These are phyloP conservation scores for Phytopythium oedochilum DNA, from an alignment of 352 stramenopile genomes.

Conservation along the genomic window DNA sequence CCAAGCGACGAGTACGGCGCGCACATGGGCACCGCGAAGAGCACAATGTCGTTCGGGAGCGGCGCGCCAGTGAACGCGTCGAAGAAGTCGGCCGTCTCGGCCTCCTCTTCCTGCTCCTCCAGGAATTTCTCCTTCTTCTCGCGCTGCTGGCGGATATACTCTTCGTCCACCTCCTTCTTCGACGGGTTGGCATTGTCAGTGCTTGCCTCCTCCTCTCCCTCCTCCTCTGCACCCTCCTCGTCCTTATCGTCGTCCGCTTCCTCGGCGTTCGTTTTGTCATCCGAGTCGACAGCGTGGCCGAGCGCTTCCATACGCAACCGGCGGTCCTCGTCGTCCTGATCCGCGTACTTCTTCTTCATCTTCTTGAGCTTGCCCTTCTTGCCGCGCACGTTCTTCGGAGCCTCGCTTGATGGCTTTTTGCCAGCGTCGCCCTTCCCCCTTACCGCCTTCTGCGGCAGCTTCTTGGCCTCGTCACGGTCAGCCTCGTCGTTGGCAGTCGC, in stretches of 20 bases:
- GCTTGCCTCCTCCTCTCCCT: slow-evolving; percentile 8
- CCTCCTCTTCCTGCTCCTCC: slow-evolving; percentile 83
- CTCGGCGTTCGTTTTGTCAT: slow-evolving; percentile 8
- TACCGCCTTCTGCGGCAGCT: slow-evolving; percentile 12
- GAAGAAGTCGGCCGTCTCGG: slow-evolving; percentile 74
- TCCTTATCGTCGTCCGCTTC: slow-evolving; percentile 13
- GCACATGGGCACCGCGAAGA: slow-evolving; percentile 90
- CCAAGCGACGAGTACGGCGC: slow-evolving; percentile 83
- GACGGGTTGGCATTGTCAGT: not conserved
- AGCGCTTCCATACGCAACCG: slow-evolving; percentile 91
- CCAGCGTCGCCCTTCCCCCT: slow-evolving; percentile 33
- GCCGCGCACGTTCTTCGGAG: slow-evolving; percentile 64
- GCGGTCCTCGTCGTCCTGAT: slow-evolving; percentile 96
- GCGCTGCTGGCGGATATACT: slow-evolving; percentile 67
- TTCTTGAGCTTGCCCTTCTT: slow-evolving; percentile 95
- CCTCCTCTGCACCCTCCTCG: slow-evolving; percentile 2
- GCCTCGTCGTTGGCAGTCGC: not conserved
- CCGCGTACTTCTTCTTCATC: slow-evolving; percentile 94
- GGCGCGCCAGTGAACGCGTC: slow-evolving; percentile 82
- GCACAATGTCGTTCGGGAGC: slow-evolving; percentile 73
- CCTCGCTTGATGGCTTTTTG: slow-evolving; percentile 1
- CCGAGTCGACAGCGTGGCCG: slow-evolving; percentile 40
- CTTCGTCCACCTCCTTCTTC: slow-evolving; percentile 26
- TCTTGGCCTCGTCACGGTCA: slow-evolving; percentile 9
- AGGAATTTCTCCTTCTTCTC: slow-evolving; percentile 83